Evolutionary conservation across 805 yeast species (phyloP), one percentile per base, ranked within the genome.

Genomic region (Alloascoidea hylecoeti): DNA sequence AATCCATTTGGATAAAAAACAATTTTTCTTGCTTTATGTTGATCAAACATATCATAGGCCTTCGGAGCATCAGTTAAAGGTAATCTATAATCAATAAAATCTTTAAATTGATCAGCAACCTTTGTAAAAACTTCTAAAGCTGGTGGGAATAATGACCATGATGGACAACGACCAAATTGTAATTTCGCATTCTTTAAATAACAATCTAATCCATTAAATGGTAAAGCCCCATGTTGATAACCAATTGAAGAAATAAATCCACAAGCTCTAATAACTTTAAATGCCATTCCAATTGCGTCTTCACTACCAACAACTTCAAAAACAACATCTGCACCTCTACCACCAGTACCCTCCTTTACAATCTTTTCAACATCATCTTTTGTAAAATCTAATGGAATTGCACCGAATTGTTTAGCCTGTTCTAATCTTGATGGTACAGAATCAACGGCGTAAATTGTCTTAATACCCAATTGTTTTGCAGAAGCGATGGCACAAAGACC

Each of bases 81-180:
- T 33, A 68, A 56, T 30, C 55, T 55, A n/a, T 52, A 51, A 43
- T 72, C 80, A 23, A 75, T 63, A 45, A 75, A 72, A n/a, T 51
- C 61, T n/a, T 49, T 60, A 43, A 74, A 70, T 40, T 66, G 61
- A 23, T 49, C 50, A 30, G 68, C 62, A 36, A 70, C 56, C 13
- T 48, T 44, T 38, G 62, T 64, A 49, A 75, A 72, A 0, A 68
- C 56, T 33, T 60, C 58, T 23, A 73, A 56, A 0, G 79, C 62
- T 34, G 72, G 78, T 6, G 56, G 61, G 47, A 69, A 75, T 30
- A 72, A 56, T 2, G 77, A 62, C 63, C 75, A 65, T 3, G 71
- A 71, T 32, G 77, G 79, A 51, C 81, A 75, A 47, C 81, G 53
- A 3, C 82, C 82, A 50, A 75, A 75, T 19, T 75, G 74, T 33